Base-by-base conservation (phyloP, 2,329 filamentous ascomycete species). In the Talaromyces sp. region DNA sequence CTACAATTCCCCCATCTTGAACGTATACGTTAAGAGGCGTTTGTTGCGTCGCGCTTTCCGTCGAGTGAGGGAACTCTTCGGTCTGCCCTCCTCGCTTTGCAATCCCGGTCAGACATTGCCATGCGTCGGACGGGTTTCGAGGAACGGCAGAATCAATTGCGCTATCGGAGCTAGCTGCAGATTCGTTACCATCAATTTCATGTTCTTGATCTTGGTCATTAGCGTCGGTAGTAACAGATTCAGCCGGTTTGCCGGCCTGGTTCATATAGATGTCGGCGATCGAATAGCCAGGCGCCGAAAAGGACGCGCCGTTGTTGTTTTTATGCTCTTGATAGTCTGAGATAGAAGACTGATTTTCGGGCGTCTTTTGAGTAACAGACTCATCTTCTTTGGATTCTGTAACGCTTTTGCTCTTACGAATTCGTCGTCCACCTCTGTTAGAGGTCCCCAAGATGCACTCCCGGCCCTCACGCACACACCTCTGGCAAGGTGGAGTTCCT, bases 361-460 rank as follows among this genome's bases (percentile, higher is more conserved):
- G 65, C 41, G 68, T 62, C 43, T 68, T 69, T 25, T 62, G 66
- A 5, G 65, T 59, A 2, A 68, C 59, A 7, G 62, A 35, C 45
- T 63, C 66, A 19, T 60, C 60, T 31, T 65, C 62, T 1, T 51
- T 17, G 35, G 35, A 33, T 36, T 6, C 21, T 5, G 31, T 11
- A 28, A 28, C 19, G n/a, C 72, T 70, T 62, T 72, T 77, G 65
- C 81, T 81, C 65, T 81, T 83, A 55, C 82, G 78, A 58, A 84
- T 78, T 48, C 83, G 77, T 57, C 81, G 77, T 13, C 83, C 83
- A 46, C 83, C 83, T 56, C 82, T 79, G 65, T 84, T 84, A 50
- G 81, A 83, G 45, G 80, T 79, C 7, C 81, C 82, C 19, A 85
- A 76, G 10, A 85, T 77, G 66, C 83, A 85, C 60, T 84, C 81